Evolutionary conservation across 116 monocot species (phyloP).

Genomic region (Papilionanthe hybrid): DNA sequence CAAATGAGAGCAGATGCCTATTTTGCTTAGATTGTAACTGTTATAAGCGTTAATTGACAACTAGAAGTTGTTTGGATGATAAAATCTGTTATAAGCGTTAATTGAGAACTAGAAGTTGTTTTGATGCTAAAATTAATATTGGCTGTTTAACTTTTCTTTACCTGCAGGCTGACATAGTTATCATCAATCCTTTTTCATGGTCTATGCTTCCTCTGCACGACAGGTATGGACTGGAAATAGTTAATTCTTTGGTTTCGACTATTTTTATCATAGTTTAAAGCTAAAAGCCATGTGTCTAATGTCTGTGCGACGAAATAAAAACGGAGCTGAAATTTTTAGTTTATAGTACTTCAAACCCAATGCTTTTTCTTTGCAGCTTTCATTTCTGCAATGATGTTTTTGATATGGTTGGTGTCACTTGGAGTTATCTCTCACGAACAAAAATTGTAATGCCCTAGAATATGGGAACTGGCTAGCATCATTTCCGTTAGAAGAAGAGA

Average conservation of each 20-base stretch:
- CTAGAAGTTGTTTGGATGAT: not conserved
- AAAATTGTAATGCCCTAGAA: too few species aligned
- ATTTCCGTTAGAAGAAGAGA: too few species aligned
- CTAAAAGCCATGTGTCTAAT: not conserved
- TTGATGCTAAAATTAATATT: not conserved
- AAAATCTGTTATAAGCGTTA: not conserved
- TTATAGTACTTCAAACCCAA: not conserved
- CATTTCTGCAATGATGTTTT: not conserved
- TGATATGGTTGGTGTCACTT: not conserved
- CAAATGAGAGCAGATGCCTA: not conserved
- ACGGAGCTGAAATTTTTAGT: not conserved
- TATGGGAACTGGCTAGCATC: too few species aligned
- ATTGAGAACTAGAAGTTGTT: not conserved
- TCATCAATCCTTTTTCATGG: slow-evolving; percentile 82
- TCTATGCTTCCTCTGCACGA: slow-evolving; percentile 87
- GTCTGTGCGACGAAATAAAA: not conserved
- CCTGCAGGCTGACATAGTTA: slow-evolving; percentile 72
- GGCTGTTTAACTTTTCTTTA: not conserved
- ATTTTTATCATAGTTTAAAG: not conserved
- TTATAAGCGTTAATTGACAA: not conserved
- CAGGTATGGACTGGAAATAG: slow-evolving; percentile 26
- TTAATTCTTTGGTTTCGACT: not conserved
- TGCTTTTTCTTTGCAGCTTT: not conserved
- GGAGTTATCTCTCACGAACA: too few species aligned
- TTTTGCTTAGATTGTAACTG: not conserved